Percentiles rank a stretch among this genome's conserved stretches.
Evolutionary conservation across 257 asterid genomes (phyloP).

Genomic region (Linderniella brevidens): DNA sequence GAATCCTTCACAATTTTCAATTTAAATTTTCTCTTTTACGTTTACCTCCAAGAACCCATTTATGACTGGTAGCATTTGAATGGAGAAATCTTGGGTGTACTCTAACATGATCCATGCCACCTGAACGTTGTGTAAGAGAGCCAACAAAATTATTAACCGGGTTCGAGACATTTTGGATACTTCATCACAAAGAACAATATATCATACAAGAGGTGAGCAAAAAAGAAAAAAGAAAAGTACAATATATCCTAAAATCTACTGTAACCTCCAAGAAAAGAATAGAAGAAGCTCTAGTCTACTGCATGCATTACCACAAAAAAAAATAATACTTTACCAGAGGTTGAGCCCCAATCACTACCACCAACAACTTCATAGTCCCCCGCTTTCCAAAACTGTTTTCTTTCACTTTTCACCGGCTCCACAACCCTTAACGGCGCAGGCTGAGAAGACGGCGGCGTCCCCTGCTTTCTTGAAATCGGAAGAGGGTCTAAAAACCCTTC

Average conservation of each 20-base stretch:
- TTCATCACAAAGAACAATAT: slow-evolving; percentile 2
- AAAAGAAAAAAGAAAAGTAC: neutral
- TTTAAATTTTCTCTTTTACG: slow-evolving; percentile 11
- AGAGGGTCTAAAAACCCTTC: slow-evolving; percentile 67
- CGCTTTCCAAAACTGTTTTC: slow-evolving; percentile 92
- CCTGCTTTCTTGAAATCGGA: slow-evolving; percentile 15
- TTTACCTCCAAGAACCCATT: slow-evolving; percentile 98
- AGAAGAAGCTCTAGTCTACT: no score
- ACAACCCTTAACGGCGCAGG: slow-evolving; percentile 12
- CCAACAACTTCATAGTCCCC: slow-evolving; percentile 60
- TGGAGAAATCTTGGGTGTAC: slow-evolving; percentile 89
- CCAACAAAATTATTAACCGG: slow-evolving; percentile 2
- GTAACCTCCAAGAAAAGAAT: no score
- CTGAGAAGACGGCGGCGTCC: slow-evolving; percentile 12
- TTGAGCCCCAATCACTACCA: slow-evolving; percentile 23
- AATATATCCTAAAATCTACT: no score
- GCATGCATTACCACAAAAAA: slow-evolving; percentile 4
- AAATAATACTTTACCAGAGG: slow-evolving; percentile 32
- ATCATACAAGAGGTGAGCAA: no score
- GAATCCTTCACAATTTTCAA: slow-evolving; percentile 5
- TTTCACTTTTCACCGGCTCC: slow-evolving; percentile 10
- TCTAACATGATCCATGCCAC: slow-evolving; percentile 91
- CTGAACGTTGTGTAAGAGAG: slow-evolving; percentile 19
- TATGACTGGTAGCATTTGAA: slow-evolving; percentile 97
- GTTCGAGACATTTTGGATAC: neutral